Conservation (phyloP, 495 filamentous ascomycete species). For the Penicillium robsamsonii region DNA sequence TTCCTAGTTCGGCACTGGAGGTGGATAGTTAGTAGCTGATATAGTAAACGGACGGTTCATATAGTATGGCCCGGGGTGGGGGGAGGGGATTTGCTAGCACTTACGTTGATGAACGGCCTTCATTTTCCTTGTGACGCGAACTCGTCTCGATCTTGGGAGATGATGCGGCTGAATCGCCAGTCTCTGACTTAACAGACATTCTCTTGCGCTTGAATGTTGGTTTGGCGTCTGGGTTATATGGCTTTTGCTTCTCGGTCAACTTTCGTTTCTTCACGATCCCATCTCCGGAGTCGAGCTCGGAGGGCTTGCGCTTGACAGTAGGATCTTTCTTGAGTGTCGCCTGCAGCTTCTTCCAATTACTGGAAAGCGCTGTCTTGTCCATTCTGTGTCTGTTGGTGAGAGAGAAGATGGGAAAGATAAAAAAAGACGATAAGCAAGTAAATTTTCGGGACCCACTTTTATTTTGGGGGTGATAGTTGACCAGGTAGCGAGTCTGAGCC, state of each 20-base stretch:
- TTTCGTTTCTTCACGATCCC: constrained; percentile 41
- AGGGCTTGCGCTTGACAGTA: constrained; percentile 38
- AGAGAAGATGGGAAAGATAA: constrained; percentile 13
- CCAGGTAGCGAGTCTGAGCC: background rate
- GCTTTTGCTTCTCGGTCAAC: constrained; percentile 27
- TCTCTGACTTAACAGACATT: constrained; percentile 30
- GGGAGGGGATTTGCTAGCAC: constrained; percentile 12
- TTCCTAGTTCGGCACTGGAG: constrained; percentile 59
- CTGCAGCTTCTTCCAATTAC: constrained; percentile 77
- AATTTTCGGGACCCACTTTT: constrained; percentile 18
- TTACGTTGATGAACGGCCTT: constrained; percentile 49
- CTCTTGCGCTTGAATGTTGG: constrained; percentile 29
- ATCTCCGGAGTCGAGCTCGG: constrained; percentile 36
- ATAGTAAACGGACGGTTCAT: background rate
- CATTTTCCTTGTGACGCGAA: constrained; percentile 42
- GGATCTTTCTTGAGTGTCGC: constrained; percentile 56
- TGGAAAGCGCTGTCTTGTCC: constrained; percentile 48
- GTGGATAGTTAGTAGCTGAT: constrained; percentile 12
- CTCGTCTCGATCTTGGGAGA: constrained; percentile 17
- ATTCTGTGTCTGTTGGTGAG: constrained; percentile 30
- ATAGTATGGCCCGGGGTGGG: too few species aligned
- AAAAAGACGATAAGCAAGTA: constrained; percentile 15
- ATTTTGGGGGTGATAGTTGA: constrained; percentile 4
- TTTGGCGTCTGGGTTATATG: constrained; percentile 18
- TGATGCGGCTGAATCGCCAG: constrained; percentile 15